Evolutionary conservation across 371 early-diverging fungal genomes (phyloP).

Genomic region (Synchytrium microbalum): DNA sequence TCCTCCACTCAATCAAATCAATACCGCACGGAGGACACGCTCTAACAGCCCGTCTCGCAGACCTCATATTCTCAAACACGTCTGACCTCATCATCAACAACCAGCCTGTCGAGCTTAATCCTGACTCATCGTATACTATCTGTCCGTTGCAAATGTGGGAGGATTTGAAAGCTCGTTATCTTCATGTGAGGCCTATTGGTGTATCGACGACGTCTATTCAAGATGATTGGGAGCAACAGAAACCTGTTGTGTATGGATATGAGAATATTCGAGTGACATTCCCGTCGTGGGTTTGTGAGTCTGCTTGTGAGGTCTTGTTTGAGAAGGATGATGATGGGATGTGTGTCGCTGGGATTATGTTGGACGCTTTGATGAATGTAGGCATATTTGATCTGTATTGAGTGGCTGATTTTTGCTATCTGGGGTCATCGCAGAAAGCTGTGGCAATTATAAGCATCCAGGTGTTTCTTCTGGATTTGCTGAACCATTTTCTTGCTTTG

Average conservation of each 20-base stretch:
- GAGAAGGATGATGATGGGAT: slow-evolving; percentile 67
- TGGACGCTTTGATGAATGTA: slow-evolving; percentile 51
- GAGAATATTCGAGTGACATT: slow-evolving; percentile 35
- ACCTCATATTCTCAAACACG: slow-evolving; percentile 46
- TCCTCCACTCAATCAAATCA: slow-evolving; percentile 56
- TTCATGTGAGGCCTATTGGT: slow-evolving; percentile 46
- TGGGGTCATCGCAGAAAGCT: not conserved
- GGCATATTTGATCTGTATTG: slow-evolving; percentile 13
- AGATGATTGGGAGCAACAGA: too few species aligned
- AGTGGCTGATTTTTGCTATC: slow-evolving; percentile 5
- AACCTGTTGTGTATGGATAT: too few species aligned
- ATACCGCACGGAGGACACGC: slow-evolving; percentile 68
- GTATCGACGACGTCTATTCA: not conserved
- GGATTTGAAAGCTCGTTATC: slow-evolving; percentile 59
- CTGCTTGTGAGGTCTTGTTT: slow-evolving; percentile 73
- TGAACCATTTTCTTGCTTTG: not conserved
- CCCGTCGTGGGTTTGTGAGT: slow-evolving; percentile 84
- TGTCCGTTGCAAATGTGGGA: slow-evolving; percentile 52
- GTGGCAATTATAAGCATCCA: not conserved
- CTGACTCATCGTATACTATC: slow-evolving; percentile 13
- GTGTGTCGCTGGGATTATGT: slow-evolving; percentile 48
- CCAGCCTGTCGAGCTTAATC: slow-evolving; percentile 5
- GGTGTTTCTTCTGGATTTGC: not conserved
- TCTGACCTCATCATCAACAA: slow-evolving; percentile 26
- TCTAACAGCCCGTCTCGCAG: slow-evolving; percentile 49